These are phyloP conservation scores for Calamus simplicifolius DNA, from an alignment of 176 grass and related monocot genomes.

Conservation along the genomic window DNA sequence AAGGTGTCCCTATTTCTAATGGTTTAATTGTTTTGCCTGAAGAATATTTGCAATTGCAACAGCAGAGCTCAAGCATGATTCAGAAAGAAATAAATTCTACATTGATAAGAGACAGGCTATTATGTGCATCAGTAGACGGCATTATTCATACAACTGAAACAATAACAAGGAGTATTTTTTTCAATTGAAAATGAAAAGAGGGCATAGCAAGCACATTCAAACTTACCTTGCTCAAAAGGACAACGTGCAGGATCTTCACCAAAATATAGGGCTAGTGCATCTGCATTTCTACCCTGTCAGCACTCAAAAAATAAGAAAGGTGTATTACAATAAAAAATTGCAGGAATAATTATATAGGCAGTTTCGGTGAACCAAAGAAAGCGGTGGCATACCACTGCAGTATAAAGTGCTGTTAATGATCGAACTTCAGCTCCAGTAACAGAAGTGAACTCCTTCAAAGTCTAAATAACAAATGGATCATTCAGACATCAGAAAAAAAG, in stretches of 20 bases:
- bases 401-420: conserved; percentile 65
- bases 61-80: no score
- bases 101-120: no score
- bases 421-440: conserved; percentile 80
- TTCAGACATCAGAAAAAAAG: background rate
- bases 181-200: no score
- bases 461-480: conserved; percentile 28
- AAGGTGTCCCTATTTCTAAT: no score
- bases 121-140: no score
- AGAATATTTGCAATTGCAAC: no score
- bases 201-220: background rate
- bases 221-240: conserved; percentile 97
- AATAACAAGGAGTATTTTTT: no score
- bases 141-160: no score
- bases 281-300: conserved; percentile 83
- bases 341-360: background rate
- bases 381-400: conserved; percentile 65
- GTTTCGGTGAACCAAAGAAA: conserved; percentile 1
- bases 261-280: conserved; percentile 85
- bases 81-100: no score
- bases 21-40: no score
- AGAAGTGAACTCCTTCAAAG: conserved; percentile 78
- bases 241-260: conserved; percentile 92
- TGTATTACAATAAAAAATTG: conserved; percentile 5
- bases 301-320: conserved; percentile 17